Evolutionary conservation across 371 early-diverging fungal genomes (phyloP).

Genomic region (Apophysomyces ossiformis): DNA sequence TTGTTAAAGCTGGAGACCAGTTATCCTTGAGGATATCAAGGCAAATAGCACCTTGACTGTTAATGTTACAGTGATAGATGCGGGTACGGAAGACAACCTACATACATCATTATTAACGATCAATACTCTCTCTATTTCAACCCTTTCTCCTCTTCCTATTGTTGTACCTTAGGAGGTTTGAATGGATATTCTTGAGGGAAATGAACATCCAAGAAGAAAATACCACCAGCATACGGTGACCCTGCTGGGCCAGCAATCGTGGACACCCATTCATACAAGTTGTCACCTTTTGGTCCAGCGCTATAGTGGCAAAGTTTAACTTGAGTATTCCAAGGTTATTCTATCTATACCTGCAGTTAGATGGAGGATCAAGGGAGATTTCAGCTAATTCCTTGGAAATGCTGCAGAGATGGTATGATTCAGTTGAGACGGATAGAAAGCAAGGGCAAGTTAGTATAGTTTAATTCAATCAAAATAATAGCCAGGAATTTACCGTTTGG

Average conservation of each 20-base stretch:
- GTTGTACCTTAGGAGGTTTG: slow-evolving; percentile 94
- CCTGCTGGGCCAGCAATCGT: slow-evolving; percentile 92
- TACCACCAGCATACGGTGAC: slow-evolving; percentile 84
- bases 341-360: slow-evolving; percentile 78
- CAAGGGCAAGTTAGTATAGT: slow-evolving; percentile 2
- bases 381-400: slow-evolving; percentile 96
- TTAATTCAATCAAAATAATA: background rate
- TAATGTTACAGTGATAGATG: slow-evolving; percentile 99
- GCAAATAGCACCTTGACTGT: slow-evolving; percentile 98
- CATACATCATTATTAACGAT: background rate
- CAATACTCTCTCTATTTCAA: slow-evolving; percentile 8
- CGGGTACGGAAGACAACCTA: slow-evolving; percentile 93
- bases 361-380: slow-evolving; percentile 93
- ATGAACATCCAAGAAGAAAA: slow-evolving; percentile 97
- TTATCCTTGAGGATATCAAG: slow-evolving; percentile 98
- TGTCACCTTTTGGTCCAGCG: slow-evolving; percentile 96
- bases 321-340: slow-evolving; percentile 9
- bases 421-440: background rate
- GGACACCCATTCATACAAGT: slow-evolving; percentile 95
- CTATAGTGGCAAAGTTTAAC: slow-evolving; percentile 34
- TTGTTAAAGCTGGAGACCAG: slow-evolving; percentile 99
- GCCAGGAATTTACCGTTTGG: slow-evolving; percentile 54
- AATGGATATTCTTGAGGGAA: slow-evolving; percentile 99
- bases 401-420: slow-evolving; percentile 41
- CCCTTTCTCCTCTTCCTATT: background rate